A percentile compares a stretch with the other conserved stretches of the same genome.
Conservation (phyloP, 495 filamentous ascomycete species). For the Podospora sp. region DNA sequence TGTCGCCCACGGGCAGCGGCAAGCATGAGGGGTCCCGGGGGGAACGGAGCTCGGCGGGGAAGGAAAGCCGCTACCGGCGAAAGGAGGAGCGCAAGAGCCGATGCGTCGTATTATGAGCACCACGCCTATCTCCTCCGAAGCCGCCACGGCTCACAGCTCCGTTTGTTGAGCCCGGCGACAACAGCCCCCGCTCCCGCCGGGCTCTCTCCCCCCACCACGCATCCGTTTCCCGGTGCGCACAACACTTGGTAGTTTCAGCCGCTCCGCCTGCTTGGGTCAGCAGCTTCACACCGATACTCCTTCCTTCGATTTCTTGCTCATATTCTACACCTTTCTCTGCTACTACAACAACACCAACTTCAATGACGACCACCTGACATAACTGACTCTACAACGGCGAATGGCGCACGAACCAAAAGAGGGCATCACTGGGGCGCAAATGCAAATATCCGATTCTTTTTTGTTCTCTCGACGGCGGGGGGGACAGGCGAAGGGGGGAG, state of each 20-base stretch:
- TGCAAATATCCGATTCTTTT: conserved; percentile 25
- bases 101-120: conserved; percentile 44
- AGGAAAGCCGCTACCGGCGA: conserved; percentile 35
- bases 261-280: conserved; percentile 7
- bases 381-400: conserved; percentile 33
- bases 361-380: conserved; percentile 25
- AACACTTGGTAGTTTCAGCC: conserved; percentile 12
- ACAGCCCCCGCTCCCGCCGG: conserved; percentile 6
- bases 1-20: conserved; percentile 39
- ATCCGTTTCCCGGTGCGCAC: conserved; percentile 2
- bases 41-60: conserved; percentile 23
- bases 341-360: conserved; percentile 5
- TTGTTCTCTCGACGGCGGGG: conserved; percentile 6
- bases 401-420: conserved; percentile 42
- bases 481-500: background rate
- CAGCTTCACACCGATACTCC: conserved; percentile 8
- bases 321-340: conserved; percentile 25
- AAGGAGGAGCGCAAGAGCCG: conserved; percentile 28
- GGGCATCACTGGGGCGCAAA: conserved; percentile 39
- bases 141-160: conserved; percentile 8
- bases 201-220: conserved; percentile 4
- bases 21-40: conserved; percentile 31
- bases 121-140: background rate
- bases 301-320: conserved; percentile 28
- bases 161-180: conserved; percentile 9